A percentile compares a stretch with the other conserved stretches of the same genome.
Evolutionary conservation across 257 asterid genomes (phyloP).

Genomic region (Solanum bulbocastanum): DNA sequence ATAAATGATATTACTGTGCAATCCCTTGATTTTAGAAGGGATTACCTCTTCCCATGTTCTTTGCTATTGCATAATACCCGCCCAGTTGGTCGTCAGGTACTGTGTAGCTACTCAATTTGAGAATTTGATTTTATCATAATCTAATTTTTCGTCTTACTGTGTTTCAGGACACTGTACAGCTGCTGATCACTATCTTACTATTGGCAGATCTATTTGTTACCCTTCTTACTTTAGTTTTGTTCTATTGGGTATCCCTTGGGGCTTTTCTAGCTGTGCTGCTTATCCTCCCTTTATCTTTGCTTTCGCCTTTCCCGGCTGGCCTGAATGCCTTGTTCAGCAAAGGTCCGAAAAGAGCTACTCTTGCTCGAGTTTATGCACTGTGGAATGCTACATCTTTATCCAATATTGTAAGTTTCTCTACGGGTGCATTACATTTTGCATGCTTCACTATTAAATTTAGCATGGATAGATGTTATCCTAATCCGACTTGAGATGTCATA

Average conservation of each 20-base stretch:
- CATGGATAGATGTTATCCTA: not conserved
- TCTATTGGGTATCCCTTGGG: slow-evolving; percentile 88
- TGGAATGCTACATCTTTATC: slow-evolving; percentile 89
- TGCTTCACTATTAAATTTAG: not conserved
- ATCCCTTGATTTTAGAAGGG: slow-evolving; percentile 55
- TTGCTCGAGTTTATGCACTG: slow-evolving; percentile 82
- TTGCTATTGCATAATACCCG: slow-evolving; percentile 73
- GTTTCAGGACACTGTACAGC: slow-evolving; percentile 87
- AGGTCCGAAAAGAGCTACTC: slow-evolving; percentile 84
- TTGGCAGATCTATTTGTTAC: slow-evolving; percentile 81
- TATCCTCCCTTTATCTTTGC: slow-evolving; percentile 87
- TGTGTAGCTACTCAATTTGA: slow-evolving; percentile 1
- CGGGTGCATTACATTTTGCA: not conserved
- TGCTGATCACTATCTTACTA: slow-evolving; percentile 73
- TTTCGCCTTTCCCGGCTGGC: slow-evolving; percentile 95
- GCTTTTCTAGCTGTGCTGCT: slow-evolving; percentile 87
- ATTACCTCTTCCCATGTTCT: slow-evolving; percentile 68
- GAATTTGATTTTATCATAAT: not conserved
- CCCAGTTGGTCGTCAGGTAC: slow-evolving; percentile 95
- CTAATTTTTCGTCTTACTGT: slow-evolving; percentile 3
- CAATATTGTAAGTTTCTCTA: slow-evolving; percentile 51
- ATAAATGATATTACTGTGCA: slow-evolving; percentile 65
- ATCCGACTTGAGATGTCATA: not conserved
- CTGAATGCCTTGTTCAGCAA: slow-evolving; percentile 82
- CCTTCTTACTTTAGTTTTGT: slow-evolving; percentile 67